phyloP scores from a whole-genome alignment of 495 filamentous ascomycete genomes.

The Chlorociboria aeruginascens region DNA sequence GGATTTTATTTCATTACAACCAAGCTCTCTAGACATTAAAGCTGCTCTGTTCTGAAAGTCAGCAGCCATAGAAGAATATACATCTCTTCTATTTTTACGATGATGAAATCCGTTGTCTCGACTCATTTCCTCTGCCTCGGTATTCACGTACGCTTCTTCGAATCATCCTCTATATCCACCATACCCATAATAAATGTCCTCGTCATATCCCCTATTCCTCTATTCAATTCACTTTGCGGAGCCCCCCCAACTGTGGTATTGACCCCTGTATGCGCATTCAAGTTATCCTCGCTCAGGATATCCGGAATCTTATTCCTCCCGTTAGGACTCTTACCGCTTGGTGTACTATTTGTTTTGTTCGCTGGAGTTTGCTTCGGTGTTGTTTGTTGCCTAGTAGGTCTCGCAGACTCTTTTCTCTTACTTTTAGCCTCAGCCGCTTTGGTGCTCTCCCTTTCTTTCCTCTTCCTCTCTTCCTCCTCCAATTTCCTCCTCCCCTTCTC shows the following conservation, averaged over 20 bases:
- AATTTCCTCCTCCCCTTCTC: background rate
- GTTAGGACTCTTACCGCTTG: no score
- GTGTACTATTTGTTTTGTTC: no score
- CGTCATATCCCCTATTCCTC: constrained; percentile 1
- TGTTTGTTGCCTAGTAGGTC: background rate
- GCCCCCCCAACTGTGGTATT: background rate
- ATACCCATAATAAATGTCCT: constrained; percentile 2
- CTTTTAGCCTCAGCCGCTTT: background rate
- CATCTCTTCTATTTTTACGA: no score
- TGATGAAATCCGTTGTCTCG: background rate
- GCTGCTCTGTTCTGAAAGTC: no score
- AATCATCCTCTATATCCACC: background rate
- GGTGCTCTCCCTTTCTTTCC: background rate
- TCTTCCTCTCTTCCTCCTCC: no score
- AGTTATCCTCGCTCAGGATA: background rate
- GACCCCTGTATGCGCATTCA: background rate
- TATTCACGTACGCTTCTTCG: background rate
- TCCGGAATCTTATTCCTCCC: background rate
- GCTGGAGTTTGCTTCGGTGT: no score
- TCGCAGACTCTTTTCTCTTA: constrained; percentile 4
- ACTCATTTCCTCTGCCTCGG: background rate
- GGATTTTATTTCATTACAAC: no score
- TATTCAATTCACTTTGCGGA: background rate
- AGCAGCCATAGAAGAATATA: no score
- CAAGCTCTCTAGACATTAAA: no score